These are phyloP conservation scores for Cladorrhinum sp. DNA, from an alignment of 2,329 filamentous ascomycete species.

Conservation along the genomic window DNA sequence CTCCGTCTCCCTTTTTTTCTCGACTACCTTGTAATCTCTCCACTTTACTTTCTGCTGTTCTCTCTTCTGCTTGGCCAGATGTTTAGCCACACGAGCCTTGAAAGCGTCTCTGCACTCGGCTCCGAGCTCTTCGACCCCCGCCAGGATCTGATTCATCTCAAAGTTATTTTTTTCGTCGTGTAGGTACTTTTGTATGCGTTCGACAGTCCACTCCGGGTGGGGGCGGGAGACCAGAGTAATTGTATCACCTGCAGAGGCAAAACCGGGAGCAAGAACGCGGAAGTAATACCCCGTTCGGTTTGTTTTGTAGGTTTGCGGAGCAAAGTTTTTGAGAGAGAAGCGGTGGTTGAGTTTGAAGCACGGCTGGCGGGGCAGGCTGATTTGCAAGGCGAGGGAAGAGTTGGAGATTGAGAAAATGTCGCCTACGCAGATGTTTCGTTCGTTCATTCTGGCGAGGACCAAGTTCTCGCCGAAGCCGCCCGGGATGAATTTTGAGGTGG, in stretches of 20 bases:
- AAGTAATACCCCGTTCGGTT: slow-evolving; percentile 66
- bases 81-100: slow-evolving; percentile 47
- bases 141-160: slow-evolving; percentile 51
- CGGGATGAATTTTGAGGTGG: slow-evolving; percentile 48
- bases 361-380: slow-evolving; percentile 60
- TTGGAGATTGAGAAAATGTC: slow-evolving; percentile 50
- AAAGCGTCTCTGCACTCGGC: slow-evolving; percentile 49
- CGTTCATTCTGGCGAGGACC: slow-evolving; percentile 56
- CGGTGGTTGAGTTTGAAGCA: slow-evolving; percentile 69
- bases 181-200: slow-evolving; percentile 60
- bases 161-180: slow-evolving; percentile 52
- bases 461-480: slow-evolving; percentile 66
- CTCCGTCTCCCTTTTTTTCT: slow-evolving; percentile 50
- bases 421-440: slow-evolving; percentile 63
- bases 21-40: slow-evolving; percentile 46
- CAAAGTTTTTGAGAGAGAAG: slow-evolving; percentile 61
- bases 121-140: slow-evolving; percentile 49
- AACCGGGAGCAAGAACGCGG: too few species aligned
- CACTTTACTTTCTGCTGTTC: slow-evolving; percentile 35
- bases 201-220: slow-evolving; percentile 60
- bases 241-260: slow-evolving; percentile 54
- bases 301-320: slow-evolving; percentile 52
- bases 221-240: slow-evolving; percentile 54
- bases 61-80: slow-evolving; percentile 28
- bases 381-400: slow-evolving; percentile 48